Conservation (phyloP, 2,329 filamentous ascomycete genomes). For the Ceratocystis variospora region DNA sequence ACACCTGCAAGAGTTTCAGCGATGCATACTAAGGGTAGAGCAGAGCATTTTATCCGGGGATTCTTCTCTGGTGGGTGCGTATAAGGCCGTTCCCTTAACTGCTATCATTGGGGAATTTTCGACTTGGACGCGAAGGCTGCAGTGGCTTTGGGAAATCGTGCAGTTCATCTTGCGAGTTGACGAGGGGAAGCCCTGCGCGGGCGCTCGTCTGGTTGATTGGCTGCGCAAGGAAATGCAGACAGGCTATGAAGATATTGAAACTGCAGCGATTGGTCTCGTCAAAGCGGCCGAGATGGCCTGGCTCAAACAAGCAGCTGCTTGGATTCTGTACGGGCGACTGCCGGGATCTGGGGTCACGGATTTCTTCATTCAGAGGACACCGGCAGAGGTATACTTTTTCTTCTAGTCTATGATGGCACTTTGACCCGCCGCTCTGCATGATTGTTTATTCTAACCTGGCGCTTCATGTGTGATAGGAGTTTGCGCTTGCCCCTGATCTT, state of each 20-base stretch:
- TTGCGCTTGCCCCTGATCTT: conserved; percentile 43
- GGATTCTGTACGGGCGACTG: conserved; percentile 77
- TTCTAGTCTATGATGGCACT: neutral
- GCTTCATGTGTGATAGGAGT: conserved; percentile 29
- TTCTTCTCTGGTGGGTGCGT: conserved; percentile 69
- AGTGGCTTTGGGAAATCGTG: conserved; percentile 69
- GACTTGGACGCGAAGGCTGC: conserved; percentile 70
- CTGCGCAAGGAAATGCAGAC: conserved; percentile 67
- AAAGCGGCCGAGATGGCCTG: conserved; percentile 73
- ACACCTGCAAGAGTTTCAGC: conserved; percentile 69
- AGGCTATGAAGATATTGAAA: conserved; percentile 75
- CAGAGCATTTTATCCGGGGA: conserved; percentile 61
- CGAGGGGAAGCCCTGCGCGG: conserved; percentile 36
- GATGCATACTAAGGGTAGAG: conserved; percentile 75
- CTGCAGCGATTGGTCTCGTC: conserved; percentile 58
- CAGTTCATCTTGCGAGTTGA: conserved; percentile 19
- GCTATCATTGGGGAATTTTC: conserved; percentile 71
- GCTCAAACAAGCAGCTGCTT: conserved; percentile 79
- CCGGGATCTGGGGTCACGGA: conserved; percentile 55
- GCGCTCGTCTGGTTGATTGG: conserved; percentile 62
- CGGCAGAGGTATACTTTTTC: conserved; percentile 19
- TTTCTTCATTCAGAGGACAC: conserved; percentile 57
- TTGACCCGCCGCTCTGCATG: neutral
- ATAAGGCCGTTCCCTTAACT: conserved; percentile 84
- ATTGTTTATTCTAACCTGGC: neutral